Percentiles rank a stretch among this genome's conserved stretches.
Evolutionary conservation across 495 filamentous ascomycete species (phyloP).

Genomic region (Parachaetomium inaequale): DNA sequence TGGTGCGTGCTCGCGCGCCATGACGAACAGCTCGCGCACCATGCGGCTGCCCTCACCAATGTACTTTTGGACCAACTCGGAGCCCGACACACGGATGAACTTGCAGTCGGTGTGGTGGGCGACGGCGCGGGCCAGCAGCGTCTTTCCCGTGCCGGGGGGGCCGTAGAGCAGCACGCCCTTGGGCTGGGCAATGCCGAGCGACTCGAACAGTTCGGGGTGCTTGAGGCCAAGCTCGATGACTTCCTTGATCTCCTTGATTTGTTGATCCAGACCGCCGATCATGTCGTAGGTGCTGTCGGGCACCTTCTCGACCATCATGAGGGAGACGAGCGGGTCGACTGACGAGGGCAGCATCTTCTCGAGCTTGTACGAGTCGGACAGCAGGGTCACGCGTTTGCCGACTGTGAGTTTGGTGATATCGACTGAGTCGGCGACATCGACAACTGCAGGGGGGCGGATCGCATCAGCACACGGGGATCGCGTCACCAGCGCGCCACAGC

Average conservation of each 20-base stretch:
- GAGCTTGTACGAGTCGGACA: conserved; percentile 95
- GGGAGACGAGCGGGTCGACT: conserved; percentile 96
- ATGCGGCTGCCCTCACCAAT: conserved; percentile 97
- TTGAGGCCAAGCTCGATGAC: conserved; percentile 98
- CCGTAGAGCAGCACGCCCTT: conserved; percentile 98
- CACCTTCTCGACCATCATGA: conserved; percentile 99
- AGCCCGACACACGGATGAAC: conserved; percentile 96
- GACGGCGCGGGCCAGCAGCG: conserved; percentile 88
- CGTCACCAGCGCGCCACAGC: neutral
- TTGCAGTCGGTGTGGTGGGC: conserved; percentile 98
- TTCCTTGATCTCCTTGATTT: conserved; percentile 99
- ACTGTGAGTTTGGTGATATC: conserved; percentile 94
- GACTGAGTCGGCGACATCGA: conserved; percentile 92
- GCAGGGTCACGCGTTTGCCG: conserved; percentile 93
- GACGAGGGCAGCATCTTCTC: conserved; percentile 97
- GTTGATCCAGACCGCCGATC: conserved; percentile 98
- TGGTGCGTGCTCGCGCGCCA: conserved; percentile 98
- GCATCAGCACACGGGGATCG: conserved; percentile 3
- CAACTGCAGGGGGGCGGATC: conserved; percentile 55
- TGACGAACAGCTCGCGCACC: conserved; percentile 98
- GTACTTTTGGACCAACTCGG: conserved; percentile 97
- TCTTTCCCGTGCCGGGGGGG: conserved; percentile 96
- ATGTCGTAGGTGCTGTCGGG: conserved; percentile 99
- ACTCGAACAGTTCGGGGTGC: conserved; percentile 98
- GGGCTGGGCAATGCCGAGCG: conserved; percentile 94